Base-by-base conservation (phyloP, 2,329 filamentous ascomycete species). In the Ascochyta lentis region DNA sequence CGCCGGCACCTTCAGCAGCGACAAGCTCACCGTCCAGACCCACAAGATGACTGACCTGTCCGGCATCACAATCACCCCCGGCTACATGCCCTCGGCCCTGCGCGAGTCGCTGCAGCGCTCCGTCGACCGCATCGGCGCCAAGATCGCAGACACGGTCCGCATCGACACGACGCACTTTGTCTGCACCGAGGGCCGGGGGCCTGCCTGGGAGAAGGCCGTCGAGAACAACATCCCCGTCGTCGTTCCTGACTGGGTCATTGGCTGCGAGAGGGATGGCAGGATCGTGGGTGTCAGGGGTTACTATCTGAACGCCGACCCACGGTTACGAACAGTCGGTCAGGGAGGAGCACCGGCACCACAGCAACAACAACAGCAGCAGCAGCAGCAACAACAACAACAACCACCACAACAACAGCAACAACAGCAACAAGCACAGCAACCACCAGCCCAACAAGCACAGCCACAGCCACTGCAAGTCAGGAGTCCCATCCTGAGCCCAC, bases 91-190 rank as follows among this genome's bases (percentile, higher is more conserved):
- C 2, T 81, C 85, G 7, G 80, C 87, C 49, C 81, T 89, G 51
- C 87, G 86, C 71, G 91, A 96, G 64, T 87, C 84, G 59, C 83
- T 99, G 19, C 82, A 84, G 42, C 83, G 83, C 41, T 91, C 93
- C 1, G 86, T 97, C 33, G 88, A 95, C 70, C 85, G 92, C 64
- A 96, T 99, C 66, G 95, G 95, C 44, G 95, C 92, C 58, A 96
- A 95, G 81, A 82, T 98, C 61, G 90, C 92, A 54, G 94, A 97
- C 66, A 85, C 85, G 12, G 92, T 98, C 47, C 86, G 94, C 68
- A 98, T 99, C 71, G 95, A 99, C 75, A 99, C 95, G 0, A 99
- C 95, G 15, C 95, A 99, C 78, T 99, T 99, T 74, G 92, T 99
- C 56, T 98, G 94, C 61, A 96, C 92, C 9, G 95, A 99, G 75